Conservation (phyloP, 2,329 filamentous ascomycete genomes). For the Raffaelea deltoideospora region DNA sequence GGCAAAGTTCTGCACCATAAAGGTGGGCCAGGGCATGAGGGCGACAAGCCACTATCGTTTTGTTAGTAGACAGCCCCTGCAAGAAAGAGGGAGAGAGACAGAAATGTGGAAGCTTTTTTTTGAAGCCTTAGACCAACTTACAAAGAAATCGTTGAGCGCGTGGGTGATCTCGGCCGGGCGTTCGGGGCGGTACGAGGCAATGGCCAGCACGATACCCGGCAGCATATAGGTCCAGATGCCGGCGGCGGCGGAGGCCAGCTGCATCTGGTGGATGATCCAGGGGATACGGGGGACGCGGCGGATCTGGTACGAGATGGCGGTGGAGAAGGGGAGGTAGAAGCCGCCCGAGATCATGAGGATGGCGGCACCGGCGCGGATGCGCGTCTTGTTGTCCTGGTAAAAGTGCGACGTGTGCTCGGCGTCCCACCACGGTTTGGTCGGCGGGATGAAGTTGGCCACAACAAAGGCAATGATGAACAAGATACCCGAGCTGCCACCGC, state of each 20-base stretch:
- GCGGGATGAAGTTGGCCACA: conserved; percentile 3
- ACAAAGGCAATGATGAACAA: conserved; percentile 3
- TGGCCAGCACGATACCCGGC: conserved; percentile 4
- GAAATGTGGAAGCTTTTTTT: too few relatives aligned
- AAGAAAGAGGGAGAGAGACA: background rate
- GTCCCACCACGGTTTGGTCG: conserved; percentile 1
- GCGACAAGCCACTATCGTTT: conserved; percentile 4
- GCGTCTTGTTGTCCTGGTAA: conserved; percentile 2
- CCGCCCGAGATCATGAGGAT: conserved; percentile 4
- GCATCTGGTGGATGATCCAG: conserved; percentile 5
- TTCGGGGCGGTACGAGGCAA: conserved; percentile 2
- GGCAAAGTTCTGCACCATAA: conserved; percentile 4
- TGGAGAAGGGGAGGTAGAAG: conserved; percentile 4
- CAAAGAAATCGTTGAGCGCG: conserved; percentile 3
- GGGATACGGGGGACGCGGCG: conserved; percentile 4
- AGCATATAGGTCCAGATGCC: conserved; percentile 4
- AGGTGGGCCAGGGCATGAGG: conserved; percentile 4
- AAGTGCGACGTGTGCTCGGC: conserved; percentile 3
- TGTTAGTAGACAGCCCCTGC: background rate
- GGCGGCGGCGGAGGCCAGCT: conserved; percentile 2
- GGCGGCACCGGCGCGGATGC: conserved; percentile 2
- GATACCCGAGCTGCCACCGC: conserved; percentile 1
- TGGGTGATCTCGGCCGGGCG: conserved; percentile 1
- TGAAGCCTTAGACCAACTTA: too few relatives aligned
- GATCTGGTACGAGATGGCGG: conserved; percentile 5